A percentile compares a stretch with the other conserved stretches of the same genome.
Conservation (phyloP, 1,284 basidiomycete species). For the Fistulinella staudtii region DNA sequence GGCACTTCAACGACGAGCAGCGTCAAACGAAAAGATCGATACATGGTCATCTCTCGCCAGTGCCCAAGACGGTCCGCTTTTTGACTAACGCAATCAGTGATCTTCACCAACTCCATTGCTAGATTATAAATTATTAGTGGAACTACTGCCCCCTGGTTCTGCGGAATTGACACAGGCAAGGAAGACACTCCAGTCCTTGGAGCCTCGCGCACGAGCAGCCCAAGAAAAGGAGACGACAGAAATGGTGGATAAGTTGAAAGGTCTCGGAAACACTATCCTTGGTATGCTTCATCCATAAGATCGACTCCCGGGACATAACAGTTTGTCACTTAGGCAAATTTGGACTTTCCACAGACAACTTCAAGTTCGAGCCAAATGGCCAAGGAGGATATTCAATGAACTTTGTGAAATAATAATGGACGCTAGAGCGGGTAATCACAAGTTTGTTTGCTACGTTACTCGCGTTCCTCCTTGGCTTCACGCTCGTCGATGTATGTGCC, state of each 20-base stretch:
- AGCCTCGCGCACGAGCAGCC: slow-evolving; percentile 65
- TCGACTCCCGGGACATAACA: neutral
- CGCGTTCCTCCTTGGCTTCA: slow-evolving; percentile 2
- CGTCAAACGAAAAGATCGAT: slow-evolving; percentile 75
- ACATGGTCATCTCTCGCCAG: slow-evolving; percentile 81
- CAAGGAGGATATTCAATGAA: slow-evolving; percentile 94
- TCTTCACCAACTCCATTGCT: slow-evolving; percentile 7
- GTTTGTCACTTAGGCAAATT: slow-evolving; percentile 59
- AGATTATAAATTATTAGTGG: slow-evolving; percentile 78
- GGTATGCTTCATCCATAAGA: slow-evolving; percentile 45
- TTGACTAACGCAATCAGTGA: neutral
- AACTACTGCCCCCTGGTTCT: slow-evolving; percentile 56
- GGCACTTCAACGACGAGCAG: slow-evolving; percentile 82
- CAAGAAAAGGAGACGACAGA: slow-evolving; percentile 89
- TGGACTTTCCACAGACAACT: slow-evolving; percentile 88
- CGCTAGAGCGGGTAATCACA: neutral
- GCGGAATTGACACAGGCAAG: slow-evolving; percentile 48
- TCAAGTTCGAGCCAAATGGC: slow-evolving; percentile 90
- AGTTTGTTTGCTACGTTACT: slow-evolving; percentile 2
- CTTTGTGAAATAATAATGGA: slow-evolving; percentile 51
- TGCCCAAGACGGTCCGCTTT: slow-evolving; percentile 73
- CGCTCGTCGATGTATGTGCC: slow-evolving; percentile 43
- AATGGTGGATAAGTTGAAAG: slow-evolving; percentile 92
- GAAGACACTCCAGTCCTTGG: slow-evolving; percentile 50
- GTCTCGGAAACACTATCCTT: slow-evolving; percentile 87